Evolutionary conservation across 805 yeast genomes (phyloP).

Genomic region (Candida oleophila): DNA sequence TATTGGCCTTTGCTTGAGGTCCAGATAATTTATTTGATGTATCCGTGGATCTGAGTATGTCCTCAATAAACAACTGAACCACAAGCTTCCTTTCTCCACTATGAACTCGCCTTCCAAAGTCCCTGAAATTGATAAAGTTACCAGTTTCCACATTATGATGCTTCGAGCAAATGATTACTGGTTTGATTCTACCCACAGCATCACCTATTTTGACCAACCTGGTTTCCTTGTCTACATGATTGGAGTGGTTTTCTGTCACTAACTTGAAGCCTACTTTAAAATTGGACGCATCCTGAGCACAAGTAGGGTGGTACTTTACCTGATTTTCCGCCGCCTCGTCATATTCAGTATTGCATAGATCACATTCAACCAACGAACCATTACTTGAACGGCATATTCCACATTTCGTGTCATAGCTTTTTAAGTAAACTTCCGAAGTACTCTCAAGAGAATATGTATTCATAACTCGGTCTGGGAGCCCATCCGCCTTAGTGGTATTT

Average conservation of each 20-base stretch:
- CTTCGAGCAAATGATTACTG: conserved; percentile 42
- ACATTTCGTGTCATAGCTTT: conserved; percentile 38
- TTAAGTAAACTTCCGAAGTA: conserved; percentile 24
- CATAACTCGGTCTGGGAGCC: conserved; percentile 3
- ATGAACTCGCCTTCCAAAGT: conserved; percentile 27
- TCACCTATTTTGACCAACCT: conserved; percentile 23
- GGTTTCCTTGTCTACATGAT: conserved; percentile 15
- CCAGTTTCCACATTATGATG: conserved; percentile 25
- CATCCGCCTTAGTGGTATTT: conserved; percentile 10
- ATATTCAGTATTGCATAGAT: conserved; percentile 30
- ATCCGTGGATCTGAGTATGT: conserved; percentile 16
- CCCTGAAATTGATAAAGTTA: conserved; percentile 24
- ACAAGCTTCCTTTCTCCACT: conserved; percentile 34
- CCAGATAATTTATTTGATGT: conserved; percentile 21
- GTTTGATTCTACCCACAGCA: conserved; percentile 40
- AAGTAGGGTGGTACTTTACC: conserved; percentile 49
- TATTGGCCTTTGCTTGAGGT: conserved; percentile 30
- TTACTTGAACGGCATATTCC: conserved; percentile 43
- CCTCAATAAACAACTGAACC: conserved; percentile 40
- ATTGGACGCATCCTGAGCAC: conserved; percentile 52
- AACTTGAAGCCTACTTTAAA: conserved; percentile 55
- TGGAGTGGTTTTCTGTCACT: conserved; percentile 3
- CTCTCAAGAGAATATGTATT: conserved; percentile 25
- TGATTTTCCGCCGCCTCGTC: conserved; percentile 6
- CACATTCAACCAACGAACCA: conserved; percentile 53